phyloP scores from a whole-genome alignment of 164 flowering plant species.

The Vitis amurensis region DNA sequence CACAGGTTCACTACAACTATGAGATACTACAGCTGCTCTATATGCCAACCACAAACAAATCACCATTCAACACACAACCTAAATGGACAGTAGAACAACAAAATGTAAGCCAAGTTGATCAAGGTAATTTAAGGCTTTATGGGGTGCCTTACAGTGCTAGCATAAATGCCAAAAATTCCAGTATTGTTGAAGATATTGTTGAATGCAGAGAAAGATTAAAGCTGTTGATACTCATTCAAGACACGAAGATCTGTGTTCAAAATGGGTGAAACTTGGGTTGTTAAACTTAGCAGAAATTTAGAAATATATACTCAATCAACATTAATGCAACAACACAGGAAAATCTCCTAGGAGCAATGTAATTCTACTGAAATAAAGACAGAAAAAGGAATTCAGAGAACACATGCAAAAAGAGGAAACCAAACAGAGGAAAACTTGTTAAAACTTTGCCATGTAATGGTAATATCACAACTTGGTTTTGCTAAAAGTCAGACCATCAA shows the following conservation, averaged over 20 bases:
- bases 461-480: no score
- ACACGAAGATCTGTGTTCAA: constrained; percentile 62
- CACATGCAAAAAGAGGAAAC: no score
- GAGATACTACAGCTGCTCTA: no score
- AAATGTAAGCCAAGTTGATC: background rate
- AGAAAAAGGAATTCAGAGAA: no score
- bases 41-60: no score
- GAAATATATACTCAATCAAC: background rate
- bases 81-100: background rate
- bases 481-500: no score
- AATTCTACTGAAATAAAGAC: no score
- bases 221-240: constrained; percentile 58
- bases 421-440: no score
- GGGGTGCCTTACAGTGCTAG: constrained; percentile 62
- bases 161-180: constrained; percentile 88
- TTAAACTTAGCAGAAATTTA: background rate
- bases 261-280: background rate
- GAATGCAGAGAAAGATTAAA: constrained; percentile 83
- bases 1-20: no score
- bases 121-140: background rate
- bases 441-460: no score
- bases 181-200: constrained; percentile 74
- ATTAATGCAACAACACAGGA: background rate
- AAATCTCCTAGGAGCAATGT: no score
- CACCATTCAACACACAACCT: background rate